Percentiles rank a stretch among this genome's conserved stretches.
Evolutionary conservation across 1,139 yeast genomes (phyloP).

Genomic region (Saccharomyces hybrid): DNA sequence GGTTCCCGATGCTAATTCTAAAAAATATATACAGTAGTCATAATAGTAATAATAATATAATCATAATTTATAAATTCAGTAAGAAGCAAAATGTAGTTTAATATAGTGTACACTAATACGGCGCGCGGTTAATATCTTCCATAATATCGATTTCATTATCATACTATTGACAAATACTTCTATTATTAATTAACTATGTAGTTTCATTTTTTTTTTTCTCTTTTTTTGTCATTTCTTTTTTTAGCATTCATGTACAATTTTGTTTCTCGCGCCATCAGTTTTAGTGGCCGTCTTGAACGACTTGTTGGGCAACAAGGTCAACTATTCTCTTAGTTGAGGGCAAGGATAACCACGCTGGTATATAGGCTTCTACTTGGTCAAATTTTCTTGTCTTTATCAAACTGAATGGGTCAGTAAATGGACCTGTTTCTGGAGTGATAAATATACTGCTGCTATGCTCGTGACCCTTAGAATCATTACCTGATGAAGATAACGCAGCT

Average conservation of each 20-base stretch:
- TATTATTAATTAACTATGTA: neutral
- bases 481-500: constrained; percentile 42
- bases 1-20: neutral
- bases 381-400: constrained; percentile 77
- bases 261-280: neutral
- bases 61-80: neutral
- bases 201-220: neutral
- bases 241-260: constrained; percentile 1
- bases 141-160: neutral
- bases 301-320: constrained; percentile 81
- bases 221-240: neutral
- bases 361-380: constrained; percentile 87
- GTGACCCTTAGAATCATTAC: constrained; percentile 32
- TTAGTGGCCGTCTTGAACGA: constrained; percentile 34
- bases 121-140: neutral
- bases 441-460: constrained; percentile 44
- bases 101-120: neutral
- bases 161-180: neutral
- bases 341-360: constrained; percentile 88
- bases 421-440: constrained; percentile 57
- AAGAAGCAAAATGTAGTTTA: neutral
- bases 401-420: constrained; percentile 83
- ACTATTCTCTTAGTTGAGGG: constrained; percentile 85
- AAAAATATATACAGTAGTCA: neutral
- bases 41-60: neutral